Conservation (phyloP, 176 grass and related monocot species). For the Juncus effusus region DNA sequence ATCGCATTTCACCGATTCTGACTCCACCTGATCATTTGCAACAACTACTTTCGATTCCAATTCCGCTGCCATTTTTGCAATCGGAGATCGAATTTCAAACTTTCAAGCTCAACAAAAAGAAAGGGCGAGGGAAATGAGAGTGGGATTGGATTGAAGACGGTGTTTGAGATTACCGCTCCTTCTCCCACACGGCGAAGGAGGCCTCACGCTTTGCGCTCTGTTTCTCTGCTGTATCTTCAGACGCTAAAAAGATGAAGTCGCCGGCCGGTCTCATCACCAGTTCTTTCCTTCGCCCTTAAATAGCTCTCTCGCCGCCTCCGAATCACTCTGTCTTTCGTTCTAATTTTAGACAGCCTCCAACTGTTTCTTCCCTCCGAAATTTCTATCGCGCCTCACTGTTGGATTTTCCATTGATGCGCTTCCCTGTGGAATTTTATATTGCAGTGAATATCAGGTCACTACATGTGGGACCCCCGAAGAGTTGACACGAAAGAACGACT, state of each 20-base stretch:
- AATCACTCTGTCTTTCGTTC: constrained; percentile 6
- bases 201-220: constrained; percentile 27
- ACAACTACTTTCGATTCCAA: no score
- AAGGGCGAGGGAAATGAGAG: background rate
- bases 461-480: no score
- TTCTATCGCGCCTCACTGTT: background rate
- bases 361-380: constrained; percentile 1
- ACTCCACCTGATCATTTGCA: constrained; percentile 19
- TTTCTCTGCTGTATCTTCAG: constrained; percentile 21
- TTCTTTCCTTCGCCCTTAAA: constrained; percentile 7
- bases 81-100: background rate
- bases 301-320: background rate
- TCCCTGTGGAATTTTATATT: constrained; percentile 3
- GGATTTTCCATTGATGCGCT: background rate
- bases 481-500: no score
- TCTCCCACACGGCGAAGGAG: constrained; percentile 67
- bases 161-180: constrained; percentile 50
- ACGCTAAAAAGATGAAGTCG: constrained; percentile 19
- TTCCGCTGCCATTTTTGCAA: background rate
- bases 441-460: background rate
- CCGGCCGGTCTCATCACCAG: constrained; percentile 59
- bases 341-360: constrained; percentile 29
- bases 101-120: background rate
- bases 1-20: constrained; percentile 50
- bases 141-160: background rate